Evolutionary conservation across 1,139 yeast species (phyloP), one percentile per base, ranked within the genome.

Genomic region (Candida freyschussii): DNA sequence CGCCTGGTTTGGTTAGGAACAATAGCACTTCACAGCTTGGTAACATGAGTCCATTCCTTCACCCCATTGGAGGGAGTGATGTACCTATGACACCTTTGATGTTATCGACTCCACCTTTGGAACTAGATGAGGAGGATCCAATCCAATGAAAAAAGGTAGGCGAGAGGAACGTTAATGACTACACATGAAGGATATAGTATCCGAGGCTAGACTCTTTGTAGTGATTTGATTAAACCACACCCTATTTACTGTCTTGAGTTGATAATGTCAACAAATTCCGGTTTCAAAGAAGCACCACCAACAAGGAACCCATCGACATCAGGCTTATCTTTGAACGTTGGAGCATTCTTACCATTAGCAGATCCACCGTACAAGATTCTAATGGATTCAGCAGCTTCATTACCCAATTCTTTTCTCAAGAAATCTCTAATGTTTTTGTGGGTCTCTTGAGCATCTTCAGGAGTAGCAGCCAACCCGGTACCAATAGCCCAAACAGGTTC

Each of bases 401-500:
- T 72, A 60, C 94, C 93, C 58, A 91, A 75, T 65, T 83, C 75
- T 58, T 73, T 68, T 50, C 75, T 69, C 63, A 91, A 75, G 73
- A 75, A 89, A 42, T 66, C 75, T 73, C 98, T 85, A 68, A 93
- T 84, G 50, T 73, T 76, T 61, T 76, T 76, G 73, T 93, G 98
- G 59, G 94, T 87, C 51, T 79, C 86, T 72, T 87, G 95, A 52
- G 96, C 97, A 60, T 91, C 97, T 48, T 84, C 86, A 49, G 98
- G 89, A 52, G 98, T 91, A 48, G 98, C 98, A 58, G 97, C 96
- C 59, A 91, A 78, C 59, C 99, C 99, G 53, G 98, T 89, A 64
- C 99, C 99, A 57, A 91, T 91, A 53, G 99, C 99, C 98, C 98
- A 91, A 53, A 91, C 96, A 55, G 99, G 99, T 72, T 91, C 98